Evolutionary conservation across 2,329 filamentous ascomycete species (phyloP), one percentile per base, ranked within the genome.

Genomic region (Fusarium sp.): DNA sequence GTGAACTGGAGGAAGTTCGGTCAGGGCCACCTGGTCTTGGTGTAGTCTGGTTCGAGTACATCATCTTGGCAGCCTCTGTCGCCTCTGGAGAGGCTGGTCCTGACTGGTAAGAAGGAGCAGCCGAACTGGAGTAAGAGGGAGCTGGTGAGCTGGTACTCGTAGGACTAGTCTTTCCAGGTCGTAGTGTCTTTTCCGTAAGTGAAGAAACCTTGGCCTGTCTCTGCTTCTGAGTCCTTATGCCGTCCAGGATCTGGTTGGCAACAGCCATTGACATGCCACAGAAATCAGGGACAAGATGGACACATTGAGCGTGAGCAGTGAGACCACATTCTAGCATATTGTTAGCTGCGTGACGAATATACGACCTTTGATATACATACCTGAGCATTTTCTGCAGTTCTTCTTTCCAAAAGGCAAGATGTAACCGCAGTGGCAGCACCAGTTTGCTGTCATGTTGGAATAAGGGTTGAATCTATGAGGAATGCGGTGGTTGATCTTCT

Each of bases 401-500:
- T 97, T 98, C 79, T 94, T 93, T 63, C 96, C 96, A 78, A 99
- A 92, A 0, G 96, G 94, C 52, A 99, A 83, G 72, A 99, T 91
- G 78, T 98, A 98, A 75, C 96, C 96, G 79, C 96, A 99, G 81
- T 99, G 96, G 78, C 96, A 99, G 82, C 96, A 99, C 96, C 96
- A 99, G 79, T 98, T 99, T 74, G 96, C 96, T 18, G 94, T 96
- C 82, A 99, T 93, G 77, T 99, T 99, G 70, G 94, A 94, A 79
- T 97, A 99, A n/a, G 92, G 90, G 76, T 95, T 90, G 85, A 98
- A 99, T 56, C 96, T 91, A 87, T 99, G 96, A 11, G 96, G 96
- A 78, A 99, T 99, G 70, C 96, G 93, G 79, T 99, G 96, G 79
- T 99, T 99, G 88, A 99, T 97, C 85, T 98, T 99, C 82, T 98